Conservation (phyloP, 495 filamentous ascomycete species). For the Hypoxylon lienhwacheense region DNA sequence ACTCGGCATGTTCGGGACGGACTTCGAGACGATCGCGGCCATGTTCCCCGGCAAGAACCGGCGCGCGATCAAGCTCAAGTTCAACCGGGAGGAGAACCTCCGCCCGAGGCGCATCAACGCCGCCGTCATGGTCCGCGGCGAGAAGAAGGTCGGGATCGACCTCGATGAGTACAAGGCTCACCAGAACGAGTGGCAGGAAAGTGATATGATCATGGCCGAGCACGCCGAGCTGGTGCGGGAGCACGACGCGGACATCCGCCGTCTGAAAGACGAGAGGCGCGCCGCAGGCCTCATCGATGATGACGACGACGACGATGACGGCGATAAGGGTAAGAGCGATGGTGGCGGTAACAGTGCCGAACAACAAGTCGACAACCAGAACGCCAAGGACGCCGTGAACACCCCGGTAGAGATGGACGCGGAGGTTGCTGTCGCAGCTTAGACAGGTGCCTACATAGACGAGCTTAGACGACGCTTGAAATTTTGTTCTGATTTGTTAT, state of each 20-base stretch:
- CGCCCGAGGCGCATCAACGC: slow-evolving; percentile 68
- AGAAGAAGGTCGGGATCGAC: slow-evolving; percentile 61
- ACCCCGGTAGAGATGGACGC: slow-evolving; percentile 27
- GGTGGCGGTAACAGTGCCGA: not conserved
- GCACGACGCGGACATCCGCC: slow-evolving; percentile 59
- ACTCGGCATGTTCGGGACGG: slow-evolving; percentile 85
- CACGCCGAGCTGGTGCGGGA: slow-evolving; percentile 65
- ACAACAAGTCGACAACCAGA: slow-evolving; percentile 24
- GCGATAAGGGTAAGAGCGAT: slow-evolving; percentile 38
- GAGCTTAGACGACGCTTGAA: no score
- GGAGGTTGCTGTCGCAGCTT: slow-evolving; percentile 6
- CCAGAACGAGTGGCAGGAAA: slow-evolving; percentile 60
- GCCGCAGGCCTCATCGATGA: slow-evolving; percentile 39
- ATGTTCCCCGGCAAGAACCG: slow-evolving; percentile 77
- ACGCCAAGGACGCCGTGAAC: slow-evolving; percentile 31
- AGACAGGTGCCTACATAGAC: no score
- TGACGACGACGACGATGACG: slow-evolving; percentile 37
- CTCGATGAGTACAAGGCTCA: slow-evolving; percentile 67
- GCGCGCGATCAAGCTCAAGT: slow-evolving; percentile 86
- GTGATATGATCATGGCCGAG: slow-evolving; percentile 70
- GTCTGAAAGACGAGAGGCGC: slow-evolving; percentile 45
- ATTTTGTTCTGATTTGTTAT: no score
- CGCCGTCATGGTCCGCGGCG: slow-evolving; percentile 58
- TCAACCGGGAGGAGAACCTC: slow-evolving; percentile 86
- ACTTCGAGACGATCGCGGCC: slow-evolving; percentile 84